Evolutionary conservation across 768 basidiomycete genomes (phyloP).

Genomic region (Amanita molliuscula): DNA sequence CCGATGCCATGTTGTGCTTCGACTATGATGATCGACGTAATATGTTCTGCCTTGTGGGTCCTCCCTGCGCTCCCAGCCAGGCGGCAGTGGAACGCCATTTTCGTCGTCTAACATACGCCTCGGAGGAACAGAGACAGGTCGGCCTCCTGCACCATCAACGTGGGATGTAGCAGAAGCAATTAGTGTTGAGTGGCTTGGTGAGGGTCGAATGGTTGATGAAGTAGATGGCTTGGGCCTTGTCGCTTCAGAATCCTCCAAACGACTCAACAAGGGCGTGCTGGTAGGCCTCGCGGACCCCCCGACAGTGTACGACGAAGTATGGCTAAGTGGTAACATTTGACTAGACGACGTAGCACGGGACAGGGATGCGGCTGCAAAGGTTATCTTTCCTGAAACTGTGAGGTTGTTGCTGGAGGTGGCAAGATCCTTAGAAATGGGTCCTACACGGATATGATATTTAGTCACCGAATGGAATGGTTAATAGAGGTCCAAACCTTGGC

Average conservation of each 20-base stretch:
- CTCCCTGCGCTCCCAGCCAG: constrained; percentile 76
- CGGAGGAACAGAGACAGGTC: constrained; percentile 11
- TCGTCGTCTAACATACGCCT: constrained; percentile 40
- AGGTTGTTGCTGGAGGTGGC: constrained; percentile 66
- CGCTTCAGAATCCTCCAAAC: constrained; percentile 1
- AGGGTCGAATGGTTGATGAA: constrained; percentile 14
- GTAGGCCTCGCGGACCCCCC: not conserved
- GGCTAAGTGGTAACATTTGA: not conserved
- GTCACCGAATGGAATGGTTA: constrained; percentile 7
- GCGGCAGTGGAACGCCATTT: constrained; percentile 52
- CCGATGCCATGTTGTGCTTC: constrained; percentile 74
- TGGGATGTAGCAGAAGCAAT: constrained; percentile 13
- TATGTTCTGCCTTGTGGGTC: constrained; percentile 68
- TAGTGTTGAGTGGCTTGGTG: constrained; percentile 17
- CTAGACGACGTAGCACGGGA: constrained; percentile 18
- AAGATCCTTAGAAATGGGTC: constrained; percentile 66
- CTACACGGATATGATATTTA: constrained; percentile 21
- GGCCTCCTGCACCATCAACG: constrained; percentile 12
- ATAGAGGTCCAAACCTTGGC: constrained; percentile 27
- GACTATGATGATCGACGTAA: constrained; percentile 81
- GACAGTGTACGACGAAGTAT: not conserved
- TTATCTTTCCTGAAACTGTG: constrained; percentile 75
- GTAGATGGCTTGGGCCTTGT: not conserved
- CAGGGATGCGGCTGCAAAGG: constrained; percentile 44
- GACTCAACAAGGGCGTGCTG: not conserved